Percentiles rank a stretch among this genome's conserved stretches.
phyloP scores from a whole-genome alignment of 495 filamentous ascomycete genomes.

The Penicillium odoratum region DNA sequence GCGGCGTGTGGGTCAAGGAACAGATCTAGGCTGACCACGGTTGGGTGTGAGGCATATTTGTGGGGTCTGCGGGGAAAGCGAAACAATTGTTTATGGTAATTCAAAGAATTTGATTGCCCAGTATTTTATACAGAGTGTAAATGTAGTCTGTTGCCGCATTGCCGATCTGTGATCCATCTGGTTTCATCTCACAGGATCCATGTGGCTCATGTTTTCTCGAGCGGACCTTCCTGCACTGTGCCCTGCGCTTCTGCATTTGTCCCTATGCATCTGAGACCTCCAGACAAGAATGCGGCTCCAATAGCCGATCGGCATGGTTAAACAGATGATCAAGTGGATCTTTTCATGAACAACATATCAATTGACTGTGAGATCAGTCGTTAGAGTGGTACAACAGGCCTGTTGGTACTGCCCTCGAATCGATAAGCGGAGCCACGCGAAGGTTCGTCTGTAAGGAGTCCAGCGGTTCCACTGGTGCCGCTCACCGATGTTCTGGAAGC shows the following conservation, averaged over 20 bases:
- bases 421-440: too few species aligned
- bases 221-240: background rate
- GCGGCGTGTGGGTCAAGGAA: background rate
- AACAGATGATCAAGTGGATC: background rate
- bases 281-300: background rate
- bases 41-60: too few species aligned
- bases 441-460: too few species aligned
- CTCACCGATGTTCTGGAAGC: background rate
- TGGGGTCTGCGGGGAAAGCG: background rate
- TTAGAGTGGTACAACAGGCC: too few species aligned
- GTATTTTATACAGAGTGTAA: background rate
- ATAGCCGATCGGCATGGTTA: background rate
- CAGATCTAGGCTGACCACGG: background rate
- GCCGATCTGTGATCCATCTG: background rate
- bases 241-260: background rate
- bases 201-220: background rate
- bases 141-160: background rate
- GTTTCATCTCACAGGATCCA: background rate
- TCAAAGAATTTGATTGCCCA: too few species aligned
- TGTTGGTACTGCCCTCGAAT: too few species aligned
- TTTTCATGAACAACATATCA: background rate
- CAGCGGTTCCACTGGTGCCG: background rate
- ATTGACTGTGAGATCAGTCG: background rate
- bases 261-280: background rate
- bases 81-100: background rate